Conservation (phyloP, 2,329 filamentous ascomycete species). For the Shiraia bambusicola region DNA sequence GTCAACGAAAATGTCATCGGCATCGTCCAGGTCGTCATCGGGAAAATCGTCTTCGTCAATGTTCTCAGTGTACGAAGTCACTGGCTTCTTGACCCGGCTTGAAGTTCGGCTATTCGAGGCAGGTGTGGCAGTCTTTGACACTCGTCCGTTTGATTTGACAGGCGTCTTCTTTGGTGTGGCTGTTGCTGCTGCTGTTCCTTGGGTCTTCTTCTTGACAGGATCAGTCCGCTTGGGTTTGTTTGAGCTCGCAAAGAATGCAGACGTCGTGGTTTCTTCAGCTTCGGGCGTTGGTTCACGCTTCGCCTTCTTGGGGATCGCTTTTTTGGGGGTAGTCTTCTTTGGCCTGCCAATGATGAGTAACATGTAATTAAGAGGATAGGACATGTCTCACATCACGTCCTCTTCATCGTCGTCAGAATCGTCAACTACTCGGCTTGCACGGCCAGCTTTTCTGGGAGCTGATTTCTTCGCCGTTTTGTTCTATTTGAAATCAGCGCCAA, state of each 20-base stretch:
- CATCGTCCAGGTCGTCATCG: conserved; percentile 54
- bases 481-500: conserved; percentile 14
- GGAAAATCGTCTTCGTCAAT: conserved; percentile 61
- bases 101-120: conserved; percentile 42
- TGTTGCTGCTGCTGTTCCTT: conserved; percentile 34
- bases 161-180: conserved; percentile 43
- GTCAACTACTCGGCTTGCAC: conserved; percentile 58
- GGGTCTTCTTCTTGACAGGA: conserved; percentile 41
- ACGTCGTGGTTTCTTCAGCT: conserved; percentile 61
- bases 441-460: conserved; percentile 46
- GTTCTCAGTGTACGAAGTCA: conserved; percentile 53
- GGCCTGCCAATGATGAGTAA: conserved; percentile 35
- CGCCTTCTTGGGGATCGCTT: conserved; percentile 58
- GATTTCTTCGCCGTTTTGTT: conserved; percentile 41
- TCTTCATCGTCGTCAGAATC: conserved; percentile 65
- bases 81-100: conserved; percentile 46
- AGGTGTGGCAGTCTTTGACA: conserved; percentile 36
- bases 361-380: conserved; percentile 2
- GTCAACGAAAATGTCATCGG: conserved; percentile 82
- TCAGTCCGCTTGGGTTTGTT: conserved; percentile 57
- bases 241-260: conserved; percentile 63
- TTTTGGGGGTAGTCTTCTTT: conserved; percentile 55
- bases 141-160: conserved; percentile 35
- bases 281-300: conserved; percentile 53
- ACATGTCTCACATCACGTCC: conserved; percentile 33